These are phyloP conservation scores for Fusarium dimerum DNA, from an alignment of 2,329 filamentous ascomycete species.

Conservation along the genomic window DNA sequence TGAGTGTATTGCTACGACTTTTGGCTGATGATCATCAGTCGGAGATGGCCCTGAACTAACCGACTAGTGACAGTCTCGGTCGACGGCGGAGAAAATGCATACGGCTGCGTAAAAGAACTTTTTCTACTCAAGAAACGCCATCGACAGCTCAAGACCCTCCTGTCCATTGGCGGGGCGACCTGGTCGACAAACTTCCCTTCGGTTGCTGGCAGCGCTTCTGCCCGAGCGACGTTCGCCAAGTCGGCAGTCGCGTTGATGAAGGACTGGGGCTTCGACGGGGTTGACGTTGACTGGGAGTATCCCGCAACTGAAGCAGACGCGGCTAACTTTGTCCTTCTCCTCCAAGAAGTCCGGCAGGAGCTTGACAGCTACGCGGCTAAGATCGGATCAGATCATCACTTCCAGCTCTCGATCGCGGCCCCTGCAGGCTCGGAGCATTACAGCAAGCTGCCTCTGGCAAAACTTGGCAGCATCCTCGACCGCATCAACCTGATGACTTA, in stretches of 20 bases:
- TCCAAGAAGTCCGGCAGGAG: constrained; percentile 14
- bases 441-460: constrained; percentile 11
- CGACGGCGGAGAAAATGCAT: constrained; percentile 10
- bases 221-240: constrained; percentile 13
- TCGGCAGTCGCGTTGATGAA: constrained; percentile 18
- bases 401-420: constrained; percentile 16
- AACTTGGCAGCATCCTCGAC: constrained; percentile 9
- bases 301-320: constrained; percentile 11
- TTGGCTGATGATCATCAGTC: too few relatives aligned
- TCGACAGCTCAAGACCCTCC: constrained; percentile 17
- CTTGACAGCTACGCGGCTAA: constrained; percentile 10
- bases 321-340: constrained; percentile 15
- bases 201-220: constrained; percentile 12
- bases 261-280: constrained; percentile 19
- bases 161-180: constrained; percentile 18
- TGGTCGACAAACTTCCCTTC: constrained; percentile 17
- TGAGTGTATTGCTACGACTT: too few relatives aligned
- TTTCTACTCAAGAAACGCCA: constrained; percentile 17
- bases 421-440: constrained; percentile 13
- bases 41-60: too few relatives aligned
- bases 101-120: constrained; percentile 19
- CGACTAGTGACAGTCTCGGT: constrained; percentile 7
- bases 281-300: constrained; percentile 21
- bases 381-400: constrained; percentile 6
- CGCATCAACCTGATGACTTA: constrained; percentile 20